A percentile compares a stretch with the other conserved stretches of the same genome.
Evolutionary conservation across 2,329 filamentous ascomycete genomes (phyloP).

Genomic region (Fusarium pseudocircinatum): DNA sequence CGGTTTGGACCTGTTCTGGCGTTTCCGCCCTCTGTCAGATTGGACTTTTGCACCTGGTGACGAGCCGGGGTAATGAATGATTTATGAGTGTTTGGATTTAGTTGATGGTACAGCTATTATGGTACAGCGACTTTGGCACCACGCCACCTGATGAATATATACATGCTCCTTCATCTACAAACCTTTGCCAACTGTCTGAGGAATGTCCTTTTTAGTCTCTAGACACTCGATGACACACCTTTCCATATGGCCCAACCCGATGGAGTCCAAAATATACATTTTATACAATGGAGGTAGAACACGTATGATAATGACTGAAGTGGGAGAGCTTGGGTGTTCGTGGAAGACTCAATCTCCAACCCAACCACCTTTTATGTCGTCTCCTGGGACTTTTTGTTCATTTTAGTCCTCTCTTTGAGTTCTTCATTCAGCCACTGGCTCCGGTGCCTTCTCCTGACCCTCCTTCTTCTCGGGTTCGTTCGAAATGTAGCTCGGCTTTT

Average conservation of each 20-base stretch:
- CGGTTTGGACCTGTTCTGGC: slow-evolving; percentile 2
- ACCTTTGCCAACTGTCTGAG: slow-evolving; percentile 9
- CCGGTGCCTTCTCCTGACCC: not conserved
- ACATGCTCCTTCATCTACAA: slow-evolving; percentile 31
- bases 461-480: slow-evolving; percentile 18
- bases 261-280: slow-evolving; percentile 5
- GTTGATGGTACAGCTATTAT: slow-evolving; percentile 45
- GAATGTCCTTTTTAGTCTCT: not conserved
- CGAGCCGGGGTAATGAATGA: slow-evolving; percentile 13
- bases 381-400: not conserved
- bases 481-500: slow-evolving; percentile 39
- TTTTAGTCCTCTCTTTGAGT: not conserved
- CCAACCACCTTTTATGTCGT: not conserved
- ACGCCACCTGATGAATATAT: slow-evolving; percentile 34
- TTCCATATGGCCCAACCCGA: not conserved
- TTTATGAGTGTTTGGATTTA: slow-evolving; percentile 38
- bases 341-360: not conserved
- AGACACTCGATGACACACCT: not conserved
- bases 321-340: not conserved
- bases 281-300: slow-evolving; percentile 3
- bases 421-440: slow-evolving; percentile 10
- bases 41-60: slow-evolving; percentile 18
- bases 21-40: slow-evolving; percentile 16
- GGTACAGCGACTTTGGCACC: slow-evolving; percentile 42
- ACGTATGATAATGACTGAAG: not conserved